Conservation (phyloP, 1,284 basidiomycete genomes). For the Papiliotrema nemorosa region DNA sequence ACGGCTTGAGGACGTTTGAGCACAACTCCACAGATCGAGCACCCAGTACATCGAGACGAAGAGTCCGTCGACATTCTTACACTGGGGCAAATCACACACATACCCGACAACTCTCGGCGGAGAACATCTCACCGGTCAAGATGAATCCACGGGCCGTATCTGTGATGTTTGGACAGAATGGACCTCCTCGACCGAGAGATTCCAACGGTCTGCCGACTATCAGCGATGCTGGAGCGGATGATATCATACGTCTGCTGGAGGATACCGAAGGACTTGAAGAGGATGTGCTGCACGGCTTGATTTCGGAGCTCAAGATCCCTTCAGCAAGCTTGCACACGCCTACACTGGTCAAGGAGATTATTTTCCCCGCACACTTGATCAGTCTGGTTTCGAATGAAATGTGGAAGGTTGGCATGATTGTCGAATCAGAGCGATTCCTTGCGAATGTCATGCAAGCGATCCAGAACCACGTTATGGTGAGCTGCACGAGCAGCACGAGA, state of each 20-base stretch:
- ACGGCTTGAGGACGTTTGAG: slow-evolving; percentile 39
- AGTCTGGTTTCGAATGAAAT: slow-evolving; percentile 97
- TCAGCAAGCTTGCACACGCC: slow-evolving; percentile 85
- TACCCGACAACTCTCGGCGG: slow-evolving; percentile 67
- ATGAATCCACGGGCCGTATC: slow-evolving; percentile 86
- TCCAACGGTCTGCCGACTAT: slow-evolving; percentile 69
- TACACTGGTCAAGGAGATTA: slow-evolving; percentile 90
- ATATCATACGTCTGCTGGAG: slow-evolving; percentile 91
- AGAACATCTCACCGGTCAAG: slow-evolving; percentile 69
- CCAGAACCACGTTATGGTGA: slow-evolving; percentile 95
- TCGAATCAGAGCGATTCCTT: slow-evolving; percentile 94
- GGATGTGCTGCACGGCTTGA: slow-evolving; percentile 86
- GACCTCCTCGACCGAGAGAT: slow-evolving; percentile 57
- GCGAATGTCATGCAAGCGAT: slow-evolving; percentile 99
- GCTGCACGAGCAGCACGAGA: slow-evolving; percentile 26
- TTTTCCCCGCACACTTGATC: slow-evolving; percentile 99
- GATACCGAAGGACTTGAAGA: slow-evolving; percentile 89
- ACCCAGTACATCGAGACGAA: slow-evolving; percentile 68
- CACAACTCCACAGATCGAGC: slow-evolving; percentile 54
- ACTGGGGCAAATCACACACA: slow-evolving; percentile 50
- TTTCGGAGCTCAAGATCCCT: slow-evolving; percentile 90
- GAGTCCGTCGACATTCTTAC: slow-evolving; percentile 51
- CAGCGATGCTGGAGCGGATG: slow-evolving; percentile 85
- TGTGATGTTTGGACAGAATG: slow-evolving; percentile 77
- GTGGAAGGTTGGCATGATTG: slow-evolving; percentile 99